phyloP scores from a whole-genome alignment of 352 stramenopile species.

The Saprolegnia parasitica region DNA sequence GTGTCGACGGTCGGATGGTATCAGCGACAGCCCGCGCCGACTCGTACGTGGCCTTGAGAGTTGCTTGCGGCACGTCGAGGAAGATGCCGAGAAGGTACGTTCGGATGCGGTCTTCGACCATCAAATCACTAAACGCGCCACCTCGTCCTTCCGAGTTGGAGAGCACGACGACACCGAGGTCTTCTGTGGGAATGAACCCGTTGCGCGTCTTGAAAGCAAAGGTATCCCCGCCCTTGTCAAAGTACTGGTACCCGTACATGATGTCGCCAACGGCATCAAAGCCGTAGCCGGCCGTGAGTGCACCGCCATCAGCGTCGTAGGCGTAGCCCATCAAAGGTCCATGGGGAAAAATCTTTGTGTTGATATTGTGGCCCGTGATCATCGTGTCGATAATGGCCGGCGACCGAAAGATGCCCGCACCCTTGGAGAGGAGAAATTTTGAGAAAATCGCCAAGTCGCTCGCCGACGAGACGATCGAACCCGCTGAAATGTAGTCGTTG shows the following conservation, averaged over 20 bases:
- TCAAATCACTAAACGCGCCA: conserved; percentile 11
- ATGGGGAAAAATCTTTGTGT: background rate
- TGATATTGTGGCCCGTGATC: conserved; percentile 44
- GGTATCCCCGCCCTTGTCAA: conserved; percentile 62
- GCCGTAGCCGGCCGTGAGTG: conserved; percentile 46
- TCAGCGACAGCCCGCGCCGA: conserved; percentile 36
- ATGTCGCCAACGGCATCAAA: conserved; percentile 53
- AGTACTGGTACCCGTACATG: conserved; percentile 57
- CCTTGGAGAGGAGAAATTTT: conserved; percentile 55
- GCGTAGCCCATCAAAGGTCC: conserved; percentile 38
- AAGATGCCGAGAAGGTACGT: conserved; percentile 67
- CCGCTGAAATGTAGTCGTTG: conserved; percentile 35
- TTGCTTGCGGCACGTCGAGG: conserved; percentile 50
- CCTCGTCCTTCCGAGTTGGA: conserved; percentile 37
- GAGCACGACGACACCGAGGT: conserved; percentile 60
- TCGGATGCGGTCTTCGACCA: conserved; percentile 57
- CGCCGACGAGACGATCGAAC: conserved; percentile 48
- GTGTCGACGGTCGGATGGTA: conserved; percentile 34
- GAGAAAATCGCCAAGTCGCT: conserved; percentile 51
- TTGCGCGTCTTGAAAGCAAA: conserved; percentile 50
- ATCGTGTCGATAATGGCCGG: conserved; percentile 46
- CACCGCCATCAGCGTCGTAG: conserved; percentile 44
- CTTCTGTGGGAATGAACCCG: conserved; percentile 40
- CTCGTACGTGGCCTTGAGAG: conserved; percentile 46
- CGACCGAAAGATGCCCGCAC: conserved; percentile 36